phyloP scores from a whole-genome alignment of 169 alveolate species.

The Theileria luwenshuni region DNA sequence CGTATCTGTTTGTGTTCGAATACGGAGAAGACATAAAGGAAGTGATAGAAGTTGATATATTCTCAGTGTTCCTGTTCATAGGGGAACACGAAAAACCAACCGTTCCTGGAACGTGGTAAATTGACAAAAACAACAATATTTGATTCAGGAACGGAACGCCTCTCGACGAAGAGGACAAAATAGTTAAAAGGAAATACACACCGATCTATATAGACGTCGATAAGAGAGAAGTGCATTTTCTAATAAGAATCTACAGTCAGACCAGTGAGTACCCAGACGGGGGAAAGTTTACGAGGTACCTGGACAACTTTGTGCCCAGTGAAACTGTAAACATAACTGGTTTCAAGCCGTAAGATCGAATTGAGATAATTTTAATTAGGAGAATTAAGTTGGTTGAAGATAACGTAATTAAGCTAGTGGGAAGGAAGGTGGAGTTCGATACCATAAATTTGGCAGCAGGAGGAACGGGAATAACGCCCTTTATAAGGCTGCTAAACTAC shows the following conservation, averaged over 20 bases:
- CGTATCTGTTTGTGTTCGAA: constrained; percentile 33
- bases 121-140: background rate
- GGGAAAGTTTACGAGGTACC: constrained; percentile 63
- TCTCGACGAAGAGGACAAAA: constrained; percentile 9
- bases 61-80: constrained; percentile 36
- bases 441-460: constrained; percentile 76
- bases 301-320: constrained; percentile 26
- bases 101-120: constrained; percentile 45
- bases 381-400: constrained; percentile 6
- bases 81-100: constrained; percentile 39
- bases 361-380: background rate
- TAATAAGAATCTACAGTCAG: constrained; percentile 73
- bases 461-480: constrained; percentile 82
- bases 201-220: constrained; percentile 73
- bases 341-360: background rate
- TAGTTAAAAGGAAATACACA: constrained; percentile 68
- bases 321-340: constrained; percentile 15
- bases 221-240: constrained; percentile 67
- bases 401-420: constrained; percentile 14
- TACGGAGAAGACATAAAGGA: constrained; percentile 38
- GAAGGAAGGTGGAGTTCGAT: constrained; percentile 34
- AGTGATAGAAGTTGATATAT: constrained; percentile 29
- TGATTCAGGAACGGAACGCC: constrained; percentile 33
- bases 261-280: constrained; percentile 72
- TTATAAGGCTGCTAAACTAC: constrained; percentile 59